Percentiles rank a stretch among this genome's conserved stretches.
Evolutionary conservation across 345 rosid genomes (phyloP).

Genomic region (Geranium rotundifolium): DNA sequence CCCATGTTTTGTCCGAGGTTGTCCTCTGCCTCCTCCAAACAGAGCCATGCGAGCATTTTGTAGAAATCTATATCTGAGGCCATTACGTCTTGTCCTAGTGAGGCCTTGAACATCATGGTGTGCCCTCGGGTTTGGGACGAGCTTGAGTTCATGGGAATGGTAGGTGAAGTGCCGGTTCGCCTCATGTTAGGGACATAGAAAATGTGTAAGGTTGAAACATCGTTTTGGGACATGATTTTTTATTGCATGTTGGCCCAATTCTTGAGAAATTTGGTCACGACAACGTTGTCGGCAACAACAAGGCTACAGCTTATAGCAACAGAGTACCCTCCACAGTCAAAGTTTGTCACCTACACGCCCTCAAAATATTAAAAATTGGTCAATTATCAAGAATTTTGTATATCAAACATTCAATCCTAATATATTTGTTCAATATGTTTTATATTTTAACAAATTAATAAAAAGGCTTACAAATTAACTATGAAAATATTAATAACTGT

Average conservation of each 20-base stretch:
- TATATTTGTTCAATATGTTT: too few species aligned
- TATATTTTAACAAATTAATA: too few species aligned
- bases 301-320: constrained; percentile 78
- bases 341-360: constrained; percentile 59
- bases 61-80: constrained; percentile 6
- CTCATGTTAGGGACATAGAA: constrained; percentile 45
- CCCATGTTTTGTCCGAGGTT: constrained; percentile 12
- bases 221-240: constrained; percentile 12
- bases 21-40: constrained; percentile 27
- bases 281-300: constrained; percentile 43
- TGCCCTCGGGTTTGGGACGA: constrained; percentile 26
- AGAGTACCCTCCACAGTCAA: constrained; percentile 79
- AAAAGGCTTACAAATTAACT: too few species aligned
- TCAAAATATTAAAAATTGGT: too few species aligned
- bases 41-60: constrained; percentile 15
- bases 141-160: constrained; percentile 11
- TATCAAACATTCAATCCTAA: too few species aligned
- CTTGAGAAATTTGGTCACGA: constrained; percentile 32
- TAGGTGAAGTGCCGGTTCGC: neutral
- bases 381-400: too few species aligned
- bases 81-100: neutral
- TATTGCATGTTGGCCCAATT: constrained; percentile 52
- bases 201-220: constrained; percentile 19
- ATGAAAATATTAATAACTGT: too few species aligned
- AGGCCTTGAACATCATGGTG: constrained; percentile 20